Evolutionary conservation across 2,329 filamentous ascomycete genomes (phyloP), one percentile per base, ranked within the genome.

Genomic region (Colletotrichum spaethianum): DNA sequence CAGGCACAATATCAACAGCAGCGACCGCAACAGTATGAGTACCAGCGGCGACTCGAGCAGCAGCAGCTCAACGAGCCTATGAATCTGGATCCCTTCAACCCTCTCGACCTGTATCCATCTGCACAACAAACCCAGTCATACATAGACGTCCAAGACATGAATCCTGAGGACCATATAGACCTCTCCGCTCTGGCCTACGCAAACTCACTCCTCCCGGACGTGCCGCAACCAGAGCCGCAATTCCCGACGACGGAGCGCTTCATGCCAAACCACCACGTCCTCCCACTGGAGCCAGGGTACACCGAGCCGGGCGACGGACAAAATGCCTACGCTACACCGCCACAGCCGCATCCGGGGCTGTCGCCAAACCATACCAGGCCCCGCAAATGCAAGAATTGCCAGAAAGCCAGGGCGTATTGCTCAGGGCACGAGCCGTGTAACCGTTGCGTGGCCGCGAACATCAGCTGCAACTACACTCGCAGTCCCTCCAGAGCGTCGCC

Each of bases 371-470:
- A 14, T 16, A 1, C 31, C 59, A 62, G 14, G 1, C 31, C 18
- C 31, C 46, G 26, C 28, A 56, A 56, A 23, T 56, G 53, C n/a
- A n/a, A 56, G 33, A 56, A 56, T 31, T 56, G 53, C 33, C n/a
- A n/a, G 20, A 38, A 14, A 1, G 26, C 12, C 53, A 38, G n/a
- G 12, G 33, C 53, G 6, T n/a, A 23, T n/a, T 56, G 53, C 53
- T 56, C 53, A 20, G 33, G 33, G 12, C 53, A 56, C 53, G 33
- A 38, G 2, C 53, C 53, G 36, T 56, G 53, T n/a, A 56, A 8
- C 53, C 53, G 26, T 8, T 56, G 53, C 33, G 20, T 18, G 33
- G 53, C 11, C 8, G 12, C 53, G 53, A 18, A 5, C 11, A 26
- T 56, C 53, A 36, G 3, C 20, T 56, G 53, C n/a, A 8, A 9